Percentiles rank a stretch among this genome's conserved stretches.
Evolutionary conservation across 352 stramenopile genomes (phyloP).

Genomic region (Elongisporangium anandrum): DNA sequence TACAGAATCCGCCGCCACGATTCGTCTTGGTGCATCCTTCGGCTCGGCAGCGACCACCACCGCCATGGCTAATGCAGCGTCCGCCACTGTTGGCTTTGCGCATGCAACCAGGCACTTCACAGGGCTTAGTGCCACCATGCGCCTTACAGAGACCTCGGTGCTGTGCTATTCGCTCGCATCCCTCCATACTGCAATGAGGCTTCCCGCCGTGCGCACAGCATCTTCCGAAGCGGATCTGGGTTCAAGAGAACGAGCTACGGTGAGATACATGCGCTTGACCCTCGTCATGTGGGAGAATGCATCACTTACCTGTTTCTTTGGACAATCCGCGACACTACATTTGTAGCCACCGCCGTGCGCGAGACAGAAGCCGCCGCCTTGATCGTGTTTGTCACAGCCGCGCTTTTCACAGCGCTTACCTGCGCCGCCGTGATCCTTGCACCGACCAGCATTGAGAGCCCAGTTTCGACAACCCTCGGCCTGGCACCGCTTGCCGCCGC

Average conservation of each 20-base stretch:
- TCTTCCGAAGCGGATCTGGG: constrained; percentile 56
- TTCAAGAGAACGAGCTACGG: neutral
- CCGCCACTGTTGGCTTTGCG: constrained; percentile 76
- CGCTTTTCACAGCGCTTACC: constrained; percentile 61
- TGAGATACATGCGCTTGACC: neutral
- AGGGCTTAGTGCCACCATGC: constrained; percentile 71
- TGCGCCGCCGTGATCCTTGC: constrained; percentile 68
- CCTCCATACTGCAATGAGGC: constrained; percentile 52
- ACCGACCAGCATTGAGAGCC: constrained; percentile 65
- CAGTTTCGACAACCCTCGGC: constrained; percentile 44
- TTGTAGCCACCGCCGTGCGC: constrained; percentile 68
- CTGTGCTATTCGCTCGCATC: constrained; percentile 65
- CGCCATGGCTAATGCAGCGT: constrained; percentile 78
- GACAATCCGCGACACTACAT: constrained; percentile 60
- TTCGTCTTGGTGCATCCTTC: constrained; percentile 73
- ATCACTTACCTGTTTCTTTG: constrained; percentile 69
- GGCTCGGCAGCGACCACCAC: constrained; percentile 60
- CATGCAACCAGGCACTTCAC: constrained; percentile 48
- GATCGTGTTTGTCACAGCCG: constrained; percentile 75
- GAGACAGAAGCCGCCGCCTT: constrained; percentile 72
- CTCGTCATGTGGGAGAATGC: neutral
- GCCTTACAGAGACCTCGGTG: constrained; percentile 70
- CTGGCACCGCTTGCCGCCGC: constrained; percentile 55
- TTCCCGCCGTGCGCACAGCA: constrained; percentile 80
- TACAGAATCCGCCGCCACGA: constrained; percentile 72